phyloP scores from a whole-genome alignment of 768 basidiomycete species.

The Russula brevipes region DNA sequence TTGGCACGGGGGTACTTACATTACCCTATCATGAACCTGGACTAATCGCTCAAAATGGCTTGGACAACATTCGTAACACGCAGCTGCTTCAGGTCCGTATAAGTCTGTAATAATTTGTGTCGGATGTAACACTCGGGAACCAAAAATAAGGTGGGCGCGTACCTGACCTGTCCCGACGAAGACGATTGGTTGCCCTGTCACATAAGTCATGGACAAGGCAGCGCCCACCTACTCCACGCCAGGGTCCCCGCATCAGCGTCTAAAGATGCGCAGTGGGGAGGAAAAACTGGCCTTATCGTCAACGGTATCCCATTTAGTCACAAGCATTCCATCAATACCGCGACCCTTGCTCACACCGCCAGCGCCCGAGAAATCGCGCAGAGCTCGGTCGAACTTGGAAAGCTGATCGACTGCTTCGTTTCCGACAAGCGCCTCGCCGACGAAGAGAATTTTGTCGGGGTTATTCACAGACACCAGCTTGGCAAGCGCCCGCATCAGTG shows the following conservation, averaged over 20 bases:
- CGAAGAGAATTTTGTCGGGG: conserved; percentile 97
- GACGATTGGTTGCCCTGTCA: conserved; percentile 96
- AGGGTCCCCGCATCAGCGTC: background rate
- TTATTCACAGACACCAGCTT: conserved; percentile 94
- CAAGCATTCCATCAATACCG: conserved; percentile 96
- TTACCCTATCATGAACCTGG: background rate
- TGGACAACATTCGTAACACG: conserved; percentile 90
- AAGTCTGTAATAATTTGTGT: conserved; percentile 55
- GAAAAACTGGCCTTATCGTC: conserved; percentile 74
- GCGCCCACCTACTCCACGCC: conserved; percentile 74
- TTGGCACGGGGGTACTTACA: no score
- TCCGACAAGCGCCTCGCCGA: conserved; percentile 96
- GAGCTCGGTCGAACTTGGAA: conserved; percentile 90
- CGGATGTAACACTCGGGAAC: background rate
- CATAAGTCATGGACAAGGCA: conserved; percentile 97
- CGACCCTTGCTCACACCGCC: conserved; percentile 57
- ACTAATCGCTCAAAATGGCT: conserved; percentile 76
- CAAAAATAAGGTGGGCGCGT: conserved; percentile 26
- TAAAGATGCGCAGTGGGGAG: background rate
- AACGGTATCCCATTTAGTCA: conserved; percentile 99
- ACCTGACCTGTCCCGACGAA: conserved; percentile 99
- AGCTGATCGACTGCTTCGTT: conserved; percentile 99
- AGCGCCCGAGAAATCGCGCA: conserved; percentile 85
- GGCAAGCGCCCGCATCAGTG: conserved; percentile 96
- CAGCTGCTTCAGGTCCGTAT: conserved; percentile 90